A percentile compares a stretch with the other conserved stretches of the same genome.
phyloP scores from a whole-genome alignment of 495 filamentous ascomycete genomes.

The Platismatia glauca region DNA sequence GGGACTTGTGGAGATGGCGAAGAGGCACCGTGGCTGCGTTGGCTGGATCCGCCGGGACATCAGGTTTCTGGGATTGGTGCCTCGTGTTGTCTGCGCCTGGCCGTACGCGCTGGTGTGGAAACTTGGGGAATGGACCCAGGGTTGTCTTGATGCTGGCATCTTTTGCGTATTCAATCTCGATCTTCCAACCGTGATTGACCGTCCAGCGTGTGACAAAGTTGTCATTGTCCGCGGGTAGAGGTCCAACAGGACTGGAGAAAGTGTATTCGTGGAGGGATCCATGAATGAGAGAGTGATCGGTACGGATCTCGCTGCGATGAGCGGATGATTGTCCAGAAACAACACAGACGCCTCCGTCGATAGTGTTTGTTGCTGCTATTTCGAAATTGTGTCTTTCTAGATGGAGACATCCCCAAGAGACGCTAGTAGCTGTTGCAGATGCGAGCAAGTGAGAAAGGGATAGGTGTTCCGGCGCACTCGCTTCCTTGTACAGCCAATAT shows the following conservation, averaged over 20 bases:
- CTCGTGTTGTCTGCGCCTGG: constrained; percentile 61
- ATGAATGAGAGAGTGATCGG: constrained; percentile 36
- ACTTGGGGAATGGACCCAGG: constrained; percentile 47
- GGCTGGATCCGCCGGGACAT: constrained; percentile 41
- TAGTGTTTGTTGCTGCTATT: constrained; percentile 41
- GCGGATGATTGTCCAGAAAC: constrained; percentile 46
- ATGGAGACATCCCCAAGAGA: constrained; percentile 41
- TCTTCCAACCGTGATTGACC: constrained; percentile 46
- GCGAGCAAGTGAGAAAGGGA: constrained; percentile 22
- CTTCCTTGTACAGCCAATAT: constrained; percentile 45
- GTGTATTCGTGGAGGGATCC: constrained; percentile 51
- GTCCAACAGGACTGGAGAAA: constrained; percentile 34
- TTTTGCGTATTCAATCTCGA: constrained; percentile 51
- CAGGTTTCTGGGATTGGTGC: constrained; percentile 50
- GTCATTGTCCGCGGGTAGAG: constrained; percentile 57
- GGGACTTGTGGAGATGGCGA: constrained; percentile 50
- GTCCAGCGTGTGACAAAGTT: constrained; percentile 60
- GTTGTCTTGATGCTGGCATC: constrained; percentile 52
- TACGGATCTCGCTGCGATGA: constrained; percentile 40
- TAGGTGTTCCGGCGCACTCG: constrained; percentile 32
- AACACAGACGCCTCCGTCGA: constrained; percentile 49
- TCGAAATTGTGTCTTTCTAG: constrained; percentile 52
- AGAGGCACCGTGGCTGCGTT: constrained; percentile 52
- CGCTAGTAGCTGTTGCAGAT: too few relatives aligned
- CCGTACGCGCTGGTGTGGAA: constrained; percentile 49